Evolutionary conservation across 495 filamentous ascomycete species (phyloP).

Genomic region (Rusavskia elegans): DNA sequence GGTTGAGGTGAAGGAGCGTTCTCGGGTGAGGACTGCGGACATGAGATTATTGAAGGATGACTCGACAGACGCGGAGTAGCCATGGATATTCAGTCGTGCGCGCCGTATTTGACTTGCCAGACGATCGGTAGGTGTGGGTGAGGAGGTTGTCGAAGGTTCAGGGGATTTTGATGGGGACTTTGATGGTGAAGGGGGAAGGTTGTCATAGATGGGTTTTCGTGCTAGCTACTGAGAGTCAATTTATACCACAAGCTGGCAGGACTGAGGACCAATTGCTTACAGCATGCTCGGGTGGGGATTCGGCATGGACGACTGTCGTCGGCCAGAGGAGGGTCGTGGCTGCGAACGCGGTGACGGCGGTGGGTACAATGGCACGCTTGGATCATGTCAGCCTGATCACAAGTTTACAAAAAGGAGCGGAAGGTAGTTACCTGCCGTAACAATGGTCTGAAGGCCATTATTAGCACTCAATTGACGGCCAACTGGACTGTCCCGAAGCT

Average conservation of each 20-base stretch:
- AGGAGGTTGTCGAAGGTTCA: slow-evolving; percentile 56
- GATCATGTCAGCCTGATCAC: background rate
- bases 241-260: slow-evolving; percentile 3
- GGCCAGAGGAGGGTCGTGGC: slow-evolving; percentile 37
- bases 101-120: slow-evolving; percentile 68
- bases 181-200: slow-evolving; percentile 29
- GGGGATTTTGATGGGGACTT: slow-evolving; percentile 23
- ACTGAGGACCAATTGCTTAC: slow-evolving; percentile 5
- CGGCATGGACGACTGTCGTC: slow-evolving; percentile 35
- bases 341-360: slow-evolving; percentile 36
- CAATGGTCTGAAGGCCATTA: slow-evolving; percentile 30
- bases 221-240: slow-evolving; percentile 20
- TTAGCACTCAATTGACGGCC: background rate
- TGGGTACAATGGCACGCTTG: slow-evolving; percentile 41
- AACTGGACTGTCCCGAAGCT: too few relatives aligned
- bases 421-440: slow-evolving; percentile 22
- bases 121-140: slow-evolving; percentile 77
- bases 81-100: slow-evolving; percentile 68
- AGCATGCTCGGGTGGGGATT: background rate
- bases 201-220: slow-evolving; percentile 84
- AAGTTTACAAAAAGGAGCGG: background rate
- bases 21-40: slow-evolving; percentile 57
- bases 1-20: slow-evolving; percentile 62
- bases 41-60: slow-evolving; percentile 62
- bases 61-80: slow-evolving; percentile 53